phyloP scores from a whole-genome alignment of 2,329 filamentous ascomycete genomes.

The Penicillium sp. region DNA sequence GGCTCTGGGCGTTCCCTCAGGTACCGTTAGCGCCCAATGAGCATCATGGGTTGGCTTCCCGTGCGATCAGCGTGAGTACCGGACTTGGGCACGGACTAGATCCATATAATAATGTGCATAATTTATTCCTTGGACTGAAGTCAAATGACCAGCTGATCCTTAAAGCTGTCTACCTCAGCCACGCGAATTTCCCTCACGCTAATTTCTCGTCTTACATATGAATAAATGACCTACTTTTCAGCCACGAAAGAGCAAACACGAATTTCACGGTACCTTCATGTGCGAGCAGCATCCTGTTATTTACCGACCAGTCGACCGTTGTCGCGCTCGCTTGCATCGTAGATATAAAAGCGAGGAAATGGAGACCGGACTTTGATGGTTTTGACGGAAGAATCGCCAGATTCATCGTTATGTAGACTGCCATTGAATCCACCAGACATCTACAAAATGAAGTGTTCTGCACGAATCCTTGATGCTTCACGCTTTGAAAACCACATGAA shows the following conservation, averaged over 20 bases:
- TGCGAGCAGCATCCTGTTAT: background rate
- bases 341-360: too few relatives aligned
- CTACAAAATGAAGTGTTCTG: too few relatives aligned
- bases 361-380: too few relatives aligned
- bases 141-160: background rate
- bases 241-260: background rate
- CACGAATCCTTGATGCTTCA: too few relatives aligned
- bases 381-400: too few relatives aligned
- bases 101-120: background rate
- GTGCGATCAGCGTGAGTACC: slow-evolving; percentile 9
- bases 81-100: background rate
- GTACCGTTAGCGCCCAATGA: slow-evolving; percentile 9
- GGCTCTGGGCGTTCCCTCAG: slow-evolving; percentile 4
- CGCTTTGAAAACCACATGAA: too few relatives aligned
- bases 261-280: too few relatives aligned
- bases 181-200: background rate
- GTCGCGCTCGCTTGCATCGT: too few relatives aligned
- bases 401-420: too few relatives aligned
- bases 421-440: too few relatives aligned
- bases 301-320: background rate
- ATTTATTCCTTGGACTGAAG: background rate
- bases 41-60: slow-evolving; percentile 2
- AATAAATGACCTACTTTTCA: background rate
- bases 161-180: background rate
- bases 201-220: background rate